Evolutionary conservation across 2,329 filamentous ascomycete genomes (phyloP).

Genomic region (Thielaviopsis populi): DNA sequence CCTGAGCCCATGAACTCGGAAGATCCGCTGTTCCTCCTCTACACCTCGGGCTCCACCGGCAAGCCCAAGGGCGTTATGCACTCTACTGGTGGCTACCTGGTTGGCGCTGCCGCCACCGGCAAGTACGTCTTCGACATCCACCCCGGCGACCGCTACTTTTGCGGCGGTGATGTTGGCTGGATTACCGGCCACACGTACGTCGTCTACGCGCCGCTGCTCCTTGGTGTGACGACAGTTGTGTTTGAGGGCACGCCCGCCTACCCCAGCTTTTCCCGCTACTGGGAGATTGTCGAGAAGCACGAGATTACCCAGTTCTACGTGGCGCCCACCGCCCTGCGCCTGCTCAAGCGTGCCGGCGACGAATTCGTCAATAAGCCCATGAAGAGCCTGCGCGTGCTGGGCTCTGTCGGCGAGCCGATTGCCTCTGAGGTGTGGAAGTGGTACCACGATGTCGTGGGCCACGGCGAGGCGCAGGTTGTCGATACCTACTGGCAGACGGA

Average conservation of each 20-base stretch:
- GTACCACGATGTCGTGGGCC: slow-evolving; percentile 93
- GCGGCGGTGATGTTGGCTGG: slow-evolving; percentile 96
- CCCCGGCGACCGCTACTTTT: slow-evolving; percentile 86
- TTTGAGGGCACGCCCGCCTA: slow-evolving; percentile 97
- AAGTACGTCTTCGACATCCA: slow-evolving; percentile 99
- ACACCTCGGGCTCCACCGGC: slow-evolving; percentile 93
- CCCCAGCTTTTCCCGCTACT: slow-evolving; percentile 95
- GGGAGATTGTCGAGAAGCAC: slow-evolving; percentile 95
- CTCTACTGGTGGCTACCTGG: slow-evolving; percentile 86
- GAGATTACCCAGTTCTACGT: slow-evolving; percentile 97
- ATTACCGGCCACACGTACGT: slow-evolving; percentile 98
- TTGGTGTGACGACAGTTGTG: slow-evolving; percentile 87
- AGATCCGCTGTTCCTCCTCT: slow-evolving; percentile 92
- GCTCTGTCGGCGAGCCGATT: slow-evolving; percentile 93
- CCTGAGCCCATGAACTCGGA: slow-evolving; percentile 84
- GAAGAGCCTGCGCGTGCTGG: slow-evolving; percentile 76
- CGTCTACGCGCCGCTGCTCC: slow-evolving; percentile 83
- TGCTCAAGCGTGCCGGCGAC: slow-evolving; percentile 90
- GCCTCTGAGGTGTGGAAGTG: slow-evolving; percentile 98
- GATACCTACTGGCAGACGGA: slow-evolving; percentile 99
- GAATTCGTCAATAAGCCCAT: slow-evolving; percentile 82
- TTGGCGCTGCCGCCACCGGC: slow-evolving; percentile 82
- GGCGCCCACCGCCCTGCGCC: slow-evolving; percentile 78
- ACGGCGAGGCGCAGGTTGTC: slow-evolving; percentile 81
- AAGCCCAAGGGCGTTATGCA: slow-evolving; percentile 99